Conservation (phyloP, 2,329 filamentous ascomycete species). For the Fusarium musae region DNA sequence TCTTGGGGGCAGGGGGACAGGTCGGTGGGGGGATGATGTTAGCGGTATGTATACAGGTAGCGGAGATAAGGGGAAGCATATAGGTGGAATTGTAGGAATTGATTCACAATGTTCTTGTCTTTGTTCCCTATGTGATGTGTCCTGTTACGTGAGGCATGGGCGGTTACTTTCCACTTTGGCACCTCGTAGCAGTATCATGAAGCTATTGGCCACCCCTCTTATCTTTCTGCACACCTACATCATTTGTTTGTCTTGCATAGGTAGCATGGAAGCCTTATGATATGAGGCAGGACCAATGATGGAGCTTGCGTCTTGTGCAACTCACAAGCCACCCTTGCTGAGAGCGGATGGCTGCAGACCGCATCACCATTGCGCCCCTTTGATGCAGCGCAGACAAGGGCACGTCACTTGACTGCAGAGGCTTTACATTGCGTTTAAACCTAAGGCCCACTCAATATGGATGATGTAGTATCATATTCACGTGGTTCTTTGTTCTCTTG, state of each 20-base stretch:
- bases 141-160: neutral
- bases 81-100: constrained; percentile 44
- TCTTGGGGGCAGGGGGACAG: constrained; percentile 38
- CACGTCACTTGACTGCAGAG: neutral
- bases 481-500: neutral
- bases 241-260: neutral
- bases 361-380: neutral
- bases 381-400: neutral
- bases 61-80: constrained; percentile 20
- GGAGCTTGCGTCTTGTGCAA: neutral
- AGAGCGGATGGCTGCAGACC: neutral
- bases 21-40: constrained; percentile 35
- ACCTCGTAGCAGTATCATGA: neutral
- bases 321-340: too few relatives aligned
- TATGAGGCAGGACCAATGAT: neutral
- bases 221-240: neutral
- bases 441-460: neutral
- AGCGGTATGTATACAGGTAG: constrained; percentile 38
- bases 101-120: constrained; percentile 40
- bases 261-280: neutral
- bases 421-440: neutral
- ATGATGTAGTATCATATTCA: neutral
- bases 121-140: neutral
- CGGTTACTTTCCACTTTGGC: neutral
- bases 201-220: neutral